Evolutionary conservation across 352 stramenopile species (phyloP).

Genomic region (Phytophthora vignae): DNA sequence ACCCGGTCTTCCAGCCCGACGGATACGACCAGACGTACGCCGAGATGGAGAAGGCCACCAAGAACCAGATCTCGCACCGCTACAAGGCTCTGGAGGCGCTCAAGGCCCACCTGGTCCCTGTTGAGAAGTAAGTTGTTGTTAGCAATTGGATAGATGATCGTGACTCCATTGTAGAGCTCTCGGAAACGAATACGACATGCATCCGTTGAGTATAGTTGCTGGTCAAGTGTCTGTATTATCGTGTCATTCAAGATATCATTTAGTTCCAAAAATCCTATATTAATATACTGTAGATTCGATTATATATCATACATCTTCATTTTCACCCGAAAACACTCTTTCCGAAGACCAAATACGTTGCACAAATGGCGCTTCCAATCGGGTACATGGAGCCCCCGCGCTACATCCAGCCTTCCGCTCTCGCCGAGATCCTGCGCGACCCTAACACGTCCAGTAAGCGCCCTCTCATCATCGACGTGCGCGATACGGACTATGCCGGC

Average conservation of each 20-base stretch:
- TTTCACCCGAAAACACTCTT: not conserved
- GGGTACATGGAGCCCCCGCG: constrained; percentile 45
- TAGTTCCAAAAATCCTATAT: too few relatives aligned
- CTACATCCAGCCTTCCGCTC: constrained; percentile 60
- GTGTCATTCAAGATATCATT: not conserved
- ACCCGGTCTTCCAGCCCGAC: constrained; percentile 91
- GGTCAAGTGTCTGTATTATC: not conserved
- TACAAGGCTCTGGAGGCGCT: constrained; percentile 85
- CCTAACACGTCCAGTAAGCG: constrained; percentile 30
- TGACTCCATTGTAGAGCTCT: constrained; percentile 12
- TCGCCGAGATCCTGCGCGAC: constrained; percentile 64
- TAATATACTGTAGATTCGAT: not conserved
- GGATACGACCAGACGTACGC: constrained; percentile 89
- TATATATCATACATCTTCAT: constrained; percentile 3
- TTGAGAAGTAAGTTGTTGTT: constrained; percentile 29
- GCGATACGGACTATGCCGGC: constrained; percentile 74
- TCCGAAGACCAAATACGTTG: not conserved
- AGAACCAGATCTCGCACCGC: constrained; percentile 93
- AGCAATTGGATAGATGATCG: constrained; percentile 1
- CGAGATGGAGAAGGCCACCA: constrained; percentile 91
- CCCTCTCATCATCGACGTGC: constrained; percentile 79
- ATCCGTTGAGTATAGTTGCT: not conserved
- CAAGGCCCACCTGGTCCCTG: constrained; percentile 42
- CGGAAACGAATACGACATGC: constrained; percentile 8
- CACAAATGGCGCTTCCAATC: constrained; percentile 32